A percentile compares a stretch with the other conserved stretches of the same genome.
phyloP scores from a whole-genome alignment of 192 early-diverging fungal genomes.

The Blastocladiella britannica region DNA sequence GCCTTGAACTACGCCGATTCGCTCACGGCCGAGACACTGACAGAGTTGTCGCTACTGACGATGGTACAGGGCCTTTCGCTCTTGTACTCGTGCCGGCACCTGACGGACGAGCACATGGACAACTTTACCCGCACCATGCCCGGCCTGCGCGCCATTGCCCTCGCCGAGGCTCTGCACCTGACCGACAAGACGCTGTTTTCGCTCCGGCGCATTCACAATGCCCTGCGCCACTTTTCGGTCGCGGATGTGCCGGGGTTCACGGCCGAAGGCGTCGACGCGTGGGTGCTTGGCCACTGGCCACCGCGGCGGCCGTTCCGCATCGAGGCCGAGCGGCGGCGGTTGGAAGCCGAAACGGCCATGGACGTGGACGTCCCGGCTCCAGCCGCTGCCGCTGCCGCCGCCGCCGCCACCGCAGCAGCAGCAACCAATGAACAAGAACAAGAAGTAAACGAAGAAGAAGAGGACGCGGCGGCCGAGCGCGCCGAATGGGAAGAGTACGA shows the following conservation, averaged over 20 bases:
- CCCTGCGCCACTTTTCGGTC: not conserved
- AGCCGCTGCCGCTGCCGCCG: too few relatives aligned
- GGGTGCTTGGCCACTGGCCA: not conserved
- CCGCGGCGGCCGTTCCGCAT: not conserved
- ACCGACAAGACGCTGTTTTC: not conserved
- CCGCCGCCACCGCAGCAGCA: too few relatives aligned
- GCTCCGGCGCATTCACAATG: not conserved
- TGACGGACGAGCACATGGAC: not conserved
- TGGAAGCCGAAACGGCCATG: not conserved
- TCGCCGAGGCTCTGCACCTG: not conserved
- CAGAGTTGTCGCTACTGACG: not conserved
- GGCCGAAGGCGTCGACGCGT: not conserved
- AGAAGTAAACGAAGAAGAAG: not conserved
- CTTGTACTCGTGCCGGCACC: not conserved
- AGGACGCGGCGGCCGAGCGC: not conserved
- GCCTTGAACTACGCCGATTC: not conserved
- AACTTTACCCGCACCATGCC: not conserved
- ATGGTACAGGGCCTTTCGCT: not conserved
- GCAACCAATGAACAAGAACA: too few relatives aligned
- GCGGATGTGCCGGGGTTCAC: not conserved
- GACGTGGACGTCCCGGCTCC: constrained; percentile 1
- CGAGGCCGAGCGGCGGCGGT: not conserved
- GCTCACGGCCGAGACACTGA: not conserved
- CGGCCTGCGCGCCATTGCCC: not conserved
- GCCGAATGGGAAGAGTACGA: not conserved